Percentiles rank a stretch among this genome's conserved stretches.
Evolutionary conservation across 148 eudicot genomes (phyloP).

Genomic region (Cornus kousa): DNA sequence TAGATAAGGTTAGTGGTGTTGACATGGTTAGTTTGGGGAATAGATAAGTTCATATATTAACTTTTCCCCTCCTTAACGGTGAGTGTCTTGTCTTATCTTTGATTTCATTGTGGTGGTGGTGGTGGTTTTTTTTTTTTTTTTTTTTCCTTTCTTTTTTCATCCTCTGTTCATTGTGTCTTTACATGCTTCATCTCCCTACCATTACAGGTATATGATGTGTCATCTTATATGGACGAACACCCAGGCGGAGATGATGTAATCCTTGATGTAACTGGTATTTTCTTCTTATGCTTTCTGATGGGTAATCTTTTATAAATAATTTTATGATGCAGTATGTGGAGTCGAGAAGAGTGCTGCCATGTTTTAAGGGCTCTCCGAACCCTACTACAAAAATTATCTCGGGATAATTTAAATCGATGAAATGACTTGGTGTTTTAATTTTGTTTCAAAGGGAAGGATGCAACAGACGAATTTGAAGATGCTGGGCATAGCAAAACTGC

Average conservation of each 20-base stretch:
- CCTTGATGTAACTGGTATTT: constrained; percentile 58
- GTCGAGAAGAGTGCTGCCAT: too few relatives aligned
- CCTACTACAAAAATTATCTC: background rate
- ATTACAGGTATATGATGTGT: constrained; percentile 86
- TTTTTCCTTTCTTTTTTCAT: background rate
- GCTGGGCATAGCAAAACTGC: constrained; percentile 87
- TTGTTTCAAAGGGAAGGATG: constrained; percentile 65
- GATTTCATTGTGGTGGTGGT: too few relatives aligned
- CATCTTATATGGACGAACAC: constrained; percentile 85
- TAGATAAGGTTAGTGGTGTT: too few relatives aligned
- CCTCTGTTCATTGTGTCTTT: background rate
- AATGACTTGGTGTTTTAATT: background rate
- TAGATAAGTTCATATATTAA: too few relatives aligned
- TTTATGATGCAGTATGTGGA: background rate
- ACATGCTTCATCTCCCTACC: background rate
- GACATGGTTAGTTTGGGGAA: too few relatives aligned
- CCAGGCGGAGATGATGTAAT: constrained; percentile 97
- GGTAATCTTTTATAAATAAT: background rate
- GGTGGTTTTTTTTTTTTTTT: background rate
- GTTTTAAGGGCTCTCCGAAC: background rate
- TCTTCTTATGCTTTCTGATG: background rate
- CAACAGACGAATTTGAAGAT: constrained; percentile 94
- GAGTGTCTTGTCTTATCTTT: too few relatives aligned
- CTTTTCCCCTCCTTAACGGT: too few relatives aligned
- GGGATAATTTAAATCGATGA: background rate